These are phyloP conservation scores for Capsicum rhomboideum DNA, from an alignment of 257 asterid genomes.

Conservation along the genomic window DNA sequence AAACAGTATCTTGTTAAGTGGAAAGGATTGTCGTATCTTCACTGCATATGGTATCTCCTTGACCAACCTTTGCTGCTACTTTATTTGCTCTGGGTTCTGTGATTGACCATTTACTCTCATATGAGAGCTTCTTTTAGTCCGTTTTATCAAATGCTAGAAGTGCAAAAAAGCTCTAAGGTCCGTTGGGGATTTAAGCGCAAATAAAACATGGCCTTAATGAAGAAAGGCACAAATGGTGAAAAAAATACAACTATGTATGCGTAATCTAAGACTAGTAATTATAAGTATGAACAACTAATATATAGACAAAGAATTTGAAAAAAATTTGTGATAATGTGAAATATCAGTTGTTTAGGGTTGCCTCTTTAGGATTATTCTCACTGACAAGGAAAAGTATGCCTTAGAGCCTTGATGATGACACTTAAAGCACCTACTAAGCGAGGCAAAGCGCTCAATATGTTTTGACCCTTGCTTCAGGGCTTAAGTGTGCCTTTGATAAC, in stretches of 20 bases:
- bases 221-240: not conserved
- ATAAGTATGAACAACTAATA: not conserved
- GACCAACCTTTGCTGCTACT: not conserved
- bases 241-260: not conserved
- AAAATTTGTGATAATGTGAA: not conserved
- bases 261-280: not conserved
- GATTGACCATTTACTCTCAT: not conserved
- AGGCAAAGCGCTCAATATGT: not conserved
- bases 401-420: not conserved
- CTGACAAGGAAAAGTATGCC: not conserved
- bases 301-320: not conserved
- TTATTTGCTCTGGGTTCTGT: not conserved
- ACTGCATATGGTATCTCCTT: constrained; percentile 69
- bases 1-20: constrained; percentile 94
- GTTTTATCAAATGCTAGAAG: not conserved
- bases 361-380: not conserved
- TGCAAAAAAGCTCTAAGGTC: not conserved
- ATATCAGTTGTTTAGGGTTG: not conserved
- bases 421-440: not conserved
- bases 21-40: constrained; percentile 93
- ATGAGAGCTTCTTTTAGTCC: not conserved
- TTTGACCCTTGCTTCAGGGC: not conserved
- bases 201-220: not conserved
- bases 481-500: not conserved
- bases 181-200: not conserved